These are phyloP conservation scores for Colletotrichum viniferum DNA, from an alignment of 2,329 filamentous ascomycete species.

Conservation along the genomic window DNA sequence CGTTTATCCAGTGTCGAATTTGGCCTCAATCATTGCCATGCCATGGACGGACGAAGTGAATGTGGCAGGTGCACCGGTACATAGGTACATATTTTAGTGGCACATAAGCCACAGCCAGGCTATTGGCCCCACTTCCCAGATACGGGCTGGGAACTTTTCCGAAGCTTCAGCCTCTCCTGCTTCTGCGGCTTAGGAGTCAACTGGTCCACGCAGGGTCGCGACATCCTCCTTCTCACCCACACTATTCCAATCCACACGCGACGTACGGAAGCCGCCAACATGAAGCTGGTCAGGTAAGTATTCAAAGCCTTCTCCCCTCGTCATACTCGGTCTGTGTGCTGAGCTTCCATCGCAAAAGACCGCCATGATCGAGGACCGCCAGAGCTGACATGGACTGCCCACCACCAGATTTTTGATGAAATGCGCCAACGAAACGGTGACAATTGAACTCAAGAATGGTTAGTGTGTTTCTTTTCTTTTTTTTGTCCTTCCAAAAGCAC, in stretches of 20 bases:
- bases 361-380: not conserved
- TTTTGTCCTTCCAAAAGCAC: not conserved
- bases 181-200: not conserved
- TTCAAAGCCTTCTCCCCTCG: conserved; percentile 28
- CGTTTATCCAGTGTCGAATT: not conserved
- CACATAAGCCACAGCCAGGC: not conserved
- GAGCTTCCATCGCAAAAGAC: not conserved
- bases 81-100: not conserved
- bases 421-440: conserved; percentile 98
- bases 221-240: not conserved
- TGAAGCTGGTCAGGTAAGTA: conserved; percentile 96
- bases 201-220: not conserved
- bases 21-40: not conserved
- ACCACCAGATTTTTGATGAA: conserved; percentile 92
- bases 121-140: conserved; percentile 9
- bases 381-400: conserved; percentile 31
- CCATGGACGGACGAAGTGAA: not conserved
- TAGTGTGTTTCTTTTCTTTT: conserved; percentile 26
- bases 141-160: conserved; percentile 19
- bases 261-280: conserved; percentile 53
- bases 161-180: conserved; percentile 12
- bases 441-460: conserved; percentile 99
- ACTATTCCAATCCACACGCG: not conserved
- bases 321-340: conserved; percentile 24
- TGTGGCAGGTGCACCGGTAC: not conserved